Evolutionary conservation across 2,329 filamentous ascomycete genomes (phyloP).

Genomic region (Sarocladium oryzae): DNA sequence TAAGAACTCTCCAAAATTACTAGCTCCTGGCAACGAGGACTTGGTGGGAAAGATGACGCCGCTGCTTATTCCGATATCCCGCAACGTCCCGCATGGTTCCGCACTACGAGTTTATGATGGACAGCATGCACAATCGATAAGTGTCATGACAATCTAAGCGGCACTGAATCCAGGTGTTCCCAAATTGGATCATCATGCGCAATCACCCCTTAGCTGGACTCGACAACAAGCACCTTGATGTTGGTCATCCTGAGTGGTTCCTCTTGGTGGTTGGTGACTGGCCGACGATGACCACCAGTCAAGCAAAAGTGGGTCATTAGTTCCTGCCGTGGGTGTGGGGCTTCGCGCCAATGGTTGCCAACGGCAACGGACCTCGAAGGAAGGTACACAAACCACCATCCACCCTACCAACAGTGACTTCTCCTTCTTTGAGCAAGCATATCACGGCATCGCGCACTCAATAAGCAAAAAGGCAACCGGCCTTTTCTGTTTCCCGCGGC

Average conservation of each 20-base stretch:
- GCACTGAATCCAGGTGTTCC: neutral
- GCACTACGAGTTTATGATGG: neutral
- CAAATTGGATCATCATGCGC: slow-evolving; percentile 5
- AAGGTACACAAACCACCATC: slow-evolving; percentile 30
- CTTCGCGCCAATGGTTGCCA: slow-evolving; percentile 19
- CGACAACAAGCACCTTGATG: neutral
- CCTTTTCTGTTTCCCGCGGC: neutral
- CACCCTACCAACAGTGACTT: slow-evolving; percentile 11
- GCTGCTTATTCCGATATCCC: neutral
- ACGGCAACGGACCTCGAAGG: slow-evolving; percentile 21
- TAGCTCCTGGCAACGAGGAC: neutral
- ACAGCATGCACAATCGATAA: neutral
- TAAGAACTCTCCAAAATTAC: slow-evolving; percentile 1
- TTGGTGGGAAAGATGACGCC: slow-evolving; percentile 7
- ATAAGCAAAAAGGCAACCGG: neutral
- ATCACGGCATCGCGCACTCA: slow-evolving; percentile 2
- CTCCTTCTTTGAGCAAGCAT: slow-evolving; percentile 10
- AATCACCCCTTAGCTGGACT: neutral
- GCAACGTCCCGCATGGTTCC: neutral
- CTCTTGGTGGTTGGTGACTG: neutral
- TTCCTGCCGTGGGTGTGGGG: neutral
- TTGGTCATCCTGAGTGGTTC: neutral
- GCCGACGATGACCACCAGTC: slow-evolving; percentile 1
- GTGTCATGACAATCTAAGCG: neutral
- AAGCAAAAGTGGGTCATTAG: slow-evolving; percentile 4